Evolutionary conservation across 371 early-diverging fungal genomes (phyloP).

Genomic region (Mortierella sp.): DNA sequence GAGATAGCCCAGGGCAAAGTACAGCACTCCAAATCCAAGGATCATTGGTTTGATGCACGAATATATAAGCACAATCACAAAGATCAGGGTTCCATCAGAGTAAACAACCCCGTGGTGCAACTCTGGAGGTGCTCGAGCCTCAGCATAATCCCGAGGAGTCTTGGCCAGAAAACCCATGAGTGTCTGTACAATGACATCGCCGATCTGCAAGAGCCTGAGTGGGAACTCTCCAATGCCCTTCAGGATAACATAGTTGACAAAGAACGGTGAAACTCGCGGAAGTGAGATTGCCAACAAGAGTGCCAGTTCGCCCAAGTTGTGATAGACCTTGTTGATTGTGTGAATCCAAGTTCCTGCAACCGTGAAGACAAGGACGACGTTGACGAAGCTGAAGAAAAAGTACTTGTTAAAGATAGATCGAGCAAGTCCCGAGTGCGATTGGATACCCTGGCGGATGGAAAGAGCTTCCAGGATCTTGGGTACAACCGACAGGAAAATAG

Average conservation of each 20-base stretch:
- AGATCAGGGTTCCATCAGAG: conserved; percentile 76
- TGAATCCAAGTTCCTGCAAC: conserved; percentile 82
- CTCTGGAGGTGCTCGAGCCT: conserved; percentile 61
- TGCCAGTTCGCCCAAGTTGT: conserved; percentile 37
- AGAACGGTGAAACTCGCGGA: conserved; percentile 78
- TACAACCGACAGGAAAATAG: conserved; percentile 66
- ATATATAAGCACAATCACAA: conserved; percentile 89
- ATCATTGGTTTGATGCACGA: conserved; percentile 89
- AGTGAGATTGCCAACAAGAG: conserved; percentile 51
- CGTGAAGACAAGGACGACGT: conserved; percentile 87
- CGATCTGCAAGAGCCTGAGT: conserved; percentile 75
- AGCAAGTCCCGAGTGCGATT: conserved; percentile 70
- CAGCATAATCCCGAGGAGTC: conserved; percentile 76
- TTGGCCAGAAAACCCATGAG: conserved; percentile 62
- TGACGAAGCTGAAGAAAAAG: conserved; percentile 89
- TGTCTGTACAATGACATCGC: conserved; percentile 60
- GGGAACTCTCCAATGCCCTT: conserved; percentile 69
- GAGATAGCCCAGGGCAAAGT: conserved; percentile 78
- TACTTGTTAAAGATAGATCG: conserved; percentile 79
- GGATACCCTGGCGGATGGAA: conserved; percentile 67
- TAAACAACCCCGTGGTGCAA: conserved; percentile 65
- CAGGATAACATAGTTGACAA: conserved; percentile 80
- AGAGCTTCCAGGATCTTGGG: conserved; percentile 73
- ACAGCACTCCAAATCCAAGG: conserved; percentile 79
- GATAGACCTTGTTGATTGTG: conserved; percentile 73